Evolutionary conservation across 768 basidiomycete genomes (phyloP), one percentile per base, ranked within the genome.

Genomic region (Psilocybe subaeruginosa): DNA sequence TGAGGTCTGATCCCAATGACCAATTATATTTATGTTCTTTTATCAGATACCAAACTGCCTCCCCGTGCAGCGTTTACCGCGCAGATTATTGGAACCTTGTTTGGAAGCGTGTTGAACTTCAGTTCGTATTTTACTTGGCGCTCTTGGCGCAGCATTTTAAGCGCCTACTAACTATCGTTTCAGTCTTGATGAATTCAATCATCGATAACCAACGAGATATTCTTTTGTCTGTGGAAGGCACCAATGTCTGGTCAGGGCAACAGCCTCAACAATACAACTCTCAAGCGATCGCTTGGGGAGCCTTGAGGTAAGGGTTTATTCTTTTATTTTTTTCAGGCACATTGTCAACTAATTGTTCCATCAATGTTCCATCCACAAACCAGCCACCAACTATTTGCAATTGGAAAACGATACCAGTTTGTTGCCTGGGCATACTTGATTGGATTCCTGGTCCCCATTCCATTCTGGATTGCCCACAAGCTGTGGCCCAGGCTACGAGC

Each of bases 161-260:
- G 3, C 17, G 23, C 8, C 19, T 54, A 50, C 51, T 37, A 46
- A 58, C 12, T n/a, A 52, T 35, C 27, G 11, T 50, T 48, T 23
- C 74, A 72, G 81, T 86, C 47, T 66, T 89, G 54, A 86, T 87
- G 86, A 86, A 84, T 63, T 78, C 79, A 1, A 83, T 89, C 60
- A 78, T 89, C 67, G 75, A 77, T 54, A 77, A 71, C 41, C 82
- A 86, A 50, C 76, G 78, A 0, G 77, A 79, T 0, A 82, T 85
- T 29, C 70, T 89, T 3, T 71, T 87, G 27, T 81, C 79, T 4
- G 78, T 84, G 0, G 75, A 88, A 64, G 85, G 85, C 33, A 85
- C 86, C 1, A 82, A 83, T 64, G 77, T 84, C 52, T 84, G 77
- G 77, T 76, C 73, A 51, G 82, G 82, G 5, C 79, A 80, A 65